Evolutionary conservation across 2,329 filamentous ascomycete species (phyloP), one percentile per base, ranked within the genome.

Genomic region (Arthroderma uncinatum): DNA sequence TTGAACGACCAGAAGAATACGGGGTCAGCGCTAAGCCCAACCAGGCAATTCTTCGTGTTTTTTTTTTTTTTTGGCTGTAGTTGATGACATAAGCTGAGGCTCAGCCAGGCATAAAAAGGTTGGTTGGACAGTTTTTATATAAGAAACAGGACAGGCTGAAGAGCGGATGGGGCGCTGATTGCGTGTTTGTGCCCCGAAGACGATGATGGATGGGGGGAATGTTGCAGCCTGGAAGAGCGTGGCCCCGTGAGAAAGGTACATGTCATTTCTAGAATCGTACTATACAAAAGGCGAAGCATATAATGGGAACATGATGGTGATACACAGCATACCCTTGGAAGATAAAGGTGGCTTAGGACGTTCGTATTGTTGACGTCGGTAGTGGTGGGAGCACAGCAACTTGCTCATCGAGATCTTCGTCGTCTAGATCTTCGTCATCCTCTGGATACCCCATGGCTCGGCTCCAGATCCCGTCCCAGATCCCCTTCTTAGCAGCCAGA

Each of bases 401-500:
- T 28, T 25, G 10, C 44, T 48, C 44, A 8, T 34, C 50, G 36
- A 12, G 4, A 19, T 62, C 62, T 25, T 62, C 62, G 3, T 60
- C 58, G 37, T 68, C 71, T 54, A 68, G 66, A 54, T 77, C 74
- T 21, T 81, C 78, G 60, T 82, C 81, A 19, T 81, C 77, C 1
- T 79, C 77, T 0, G 77, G 75, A 56, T 76, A 73, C 0, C 86
- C 86, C 57, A 82, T 76, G 0, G 87, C 73, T 57, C 82, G 81
- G 57, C 78, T 80, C 83, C 86, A 92, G n/a, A 92, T 82, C 14
- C 90, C 80, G 62, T 83, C 80, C 89, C 89, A 93, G 73, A 95
- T 79, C 0, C 91, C 92, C 74, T 90, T 95, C 80, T 98, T 98
- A 72, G 95, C 89, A 57, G 87, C 81, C 71, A 97, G 85, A 2